These are phyloP conservation scores for Seiridium cupressi DNA, from an alignment of 2,329 filamentous ascomycete species.

Conservation along the genomic window DNA sequence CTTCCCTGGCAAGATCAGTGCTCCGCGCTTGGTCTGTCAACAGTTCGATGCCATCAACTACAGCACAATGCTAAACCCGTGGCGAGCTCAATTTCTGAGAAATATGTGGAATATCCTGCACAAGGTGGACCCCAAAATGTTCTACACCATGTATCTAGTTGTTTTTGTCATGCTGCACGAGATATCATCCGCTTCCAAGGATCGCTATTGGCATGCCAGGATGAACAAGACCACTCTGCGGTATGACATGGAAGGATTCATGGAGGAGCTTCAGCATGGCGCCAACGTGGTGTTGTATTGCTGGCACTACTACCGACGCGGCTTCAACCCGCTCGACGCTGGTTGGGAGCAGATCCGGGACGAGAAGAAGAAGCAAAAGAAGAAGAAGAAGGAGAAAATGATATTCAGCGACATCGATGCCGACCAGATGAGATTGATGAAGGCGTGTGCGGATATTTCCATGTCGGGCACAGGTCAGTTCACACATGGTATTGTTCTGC, in stretches of 20 bases:
- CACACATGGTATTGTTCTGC: background rate
- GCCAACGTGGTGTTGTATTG: conserved; percentile 45
- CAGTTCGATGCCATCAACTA: conserved; percentile 29
- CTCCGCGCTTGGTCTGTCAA: conserved; percentile 27
- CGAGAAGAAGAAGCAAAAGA: background rate
- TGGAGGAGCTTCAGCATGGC: conserved; percentile 42
- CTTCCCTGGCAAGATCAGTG: conserved; percentile 30
- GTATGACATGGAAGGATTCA: conserved; percentile 38
- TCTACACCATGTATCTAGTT: conserved; percentile 27
- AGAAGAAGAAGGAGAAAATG: conserved; percentile 19
- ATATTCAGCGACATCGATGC: conserved; percentile 25
- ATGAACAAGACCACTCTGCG: conserved; percentile 29
- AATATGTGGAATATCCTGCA: conserved; percentile 24
- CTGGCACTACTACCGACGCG: conserved; percentile 50
- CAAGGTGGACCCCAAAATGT: conserved; percentile 22
- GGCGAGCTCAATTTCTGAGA: conserved; percentile 22
- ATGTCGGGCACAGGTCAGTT: background rate
- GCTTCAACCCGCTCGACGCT: conserved; percentile 25
- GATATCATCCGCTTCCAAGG: conserved; percentile 35
- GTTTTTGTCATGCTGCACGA: conserved; percentile 33
- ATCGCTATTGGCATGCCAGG: conserved; percentile 40
- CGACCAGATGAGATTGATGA: conserved; percentile 24
- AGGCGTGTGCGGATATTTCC: conserved; percentile 11
- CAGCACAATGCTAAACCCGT: conserved; percentile 16
- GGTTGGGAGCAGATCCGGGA: conserved; percentile 24